Evolutionary conservation across 768 basidiomycete species (phyloP), one percentile per base, ranked within the genome.

Genomic region (Inosperma sp.): DNA sequence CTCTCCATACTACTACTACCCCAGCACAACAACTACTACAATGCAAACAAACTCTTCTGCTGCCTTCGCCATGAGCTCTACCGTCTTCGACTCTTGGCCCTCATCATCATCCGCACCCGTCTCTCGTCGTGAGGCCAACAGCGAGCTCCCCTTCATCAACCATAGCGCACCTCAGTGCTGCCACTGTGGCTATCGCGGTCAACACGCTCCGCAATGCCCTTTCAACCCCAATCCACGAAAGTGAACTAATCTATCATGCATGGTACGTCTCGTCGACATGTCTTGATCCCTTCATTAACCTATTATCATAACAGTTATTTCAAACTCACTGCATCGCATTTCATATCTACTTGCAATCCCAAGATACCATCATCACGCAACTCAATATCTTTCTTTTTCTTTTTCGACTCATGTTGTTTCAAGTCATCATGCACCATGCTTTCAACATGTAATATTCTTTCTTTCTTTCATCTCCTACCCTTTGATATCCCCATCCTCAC

Each of bases 91-190:
- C 59, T 55, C 57, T 23, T 56, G 59, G 36, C 60, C 65, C 35
- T 50, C 64, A 9, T 31, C 59, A 43, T 27, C 58, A 49, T 56
- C 58, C 42, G 41, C 59, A 21, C 47, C 60, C 40, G 45, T 59
- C 30, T 13, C 65, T 17, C 54, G 60, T 25, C 26, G 30, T 23
- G 37, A 26, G 16, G 17, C 56, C 35, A 52, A 62, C 60, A 58
- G 59, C 42, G 55, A 55, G 48, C 55, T 60, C 45, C 54, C 68
- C 42, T 62, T 69, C 29, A 63, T 73, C 46, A 69, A 79, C 70
- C 71, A 74, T 59, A 80, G 76, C 71, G 73, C 79, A n/a, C 83
- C 86, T 53, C 84, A 86, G 65, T 88, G 86, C 70, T 86, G 83
- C 74, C 83, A 86, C 64, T 88, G 86, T 56, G 84, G 84, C 58